phyloP scores from a whole-genome alignment of 176 grass and related monocot species.

The Sorghum bicolor region DNA sequence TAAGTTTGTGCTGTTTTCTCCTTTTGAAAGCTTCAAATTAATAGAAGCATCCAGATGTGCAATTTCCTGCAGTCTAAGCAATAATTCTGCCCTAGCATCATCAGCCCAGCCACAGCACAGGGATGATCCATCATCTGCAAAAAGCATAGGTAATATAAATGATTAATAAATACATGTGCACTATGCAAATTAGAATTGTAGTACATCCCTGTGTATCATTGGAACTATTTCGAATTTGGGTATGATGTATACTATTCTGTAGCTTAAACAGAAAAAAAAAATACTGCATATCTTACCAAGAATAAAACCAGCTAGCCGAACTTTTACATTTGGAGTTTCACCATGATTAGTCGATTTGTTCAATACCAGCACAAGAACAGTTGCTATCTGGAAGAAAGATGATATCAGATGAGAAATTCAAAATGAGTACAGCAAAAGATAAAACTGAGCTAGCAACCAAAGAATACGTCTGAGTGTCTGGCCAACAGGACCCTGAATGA shows the following conservation, averaged over 20 bases:
- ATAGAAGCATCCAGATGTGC: conserved; percentile 30
- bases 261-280: background rate
- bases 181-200: conserved; percentile 1
- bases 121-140: conserved; percentile 80
- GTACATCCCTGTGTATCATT: background rate
- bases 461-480: background rate
- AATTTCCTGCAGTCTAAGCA: conserved; percentile 61
- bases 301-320: conserved; percentile 68
- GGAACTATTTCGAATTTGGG: conserved; percentile 6
- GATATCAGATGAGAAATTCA: background rate
- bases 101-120: conserved; percentile 83
- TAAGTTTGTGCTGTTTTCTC: conserved; percentile 13
- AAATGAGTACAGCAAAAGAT: background rate
- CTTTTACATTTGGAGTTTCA: conserved; percentile 43
- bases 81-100: conserved; percentile 55
- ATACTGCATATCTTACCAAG: conserved; percentile 58
- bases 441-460: background rate
- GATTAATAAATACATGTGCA: conserved; percentile 12
- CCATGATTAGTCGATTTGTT: conserved; percentile 33
- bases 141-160: conserved; percentile 28
- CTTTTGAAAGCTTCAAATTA: conserved; percentile 33
- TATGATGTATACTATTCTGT: background rate
- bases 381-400: conserved; percentile 56
- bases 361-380: conserved; percentile 53
- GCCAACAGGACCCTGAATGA: background rate